Base-by-base conservation (phyloP, 2,329 filamentous ascomycete genomes). In the Paraphoma chrysanthemicola region DNA sequence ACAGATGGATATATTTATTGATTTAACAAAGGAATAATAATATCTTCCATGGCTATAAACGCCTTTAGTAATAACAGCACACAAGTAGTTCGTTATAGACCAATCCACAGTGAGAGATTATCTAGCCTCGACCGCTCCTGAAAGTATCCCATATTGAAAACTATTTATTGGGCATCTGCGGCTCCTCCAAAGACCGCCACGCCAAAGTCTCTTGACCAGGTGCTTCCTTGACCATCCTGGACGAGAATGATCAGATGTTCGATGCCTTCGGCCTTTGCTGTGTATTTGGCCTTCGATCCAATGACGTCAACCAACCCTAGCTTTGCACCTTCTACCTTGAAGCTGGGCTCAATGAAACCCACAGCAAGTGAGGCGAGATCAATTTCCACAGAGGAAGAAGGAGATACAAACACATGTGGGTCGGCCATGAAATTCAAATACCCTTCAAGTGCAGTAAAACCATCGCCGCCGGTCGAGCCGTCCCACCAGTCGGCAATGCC, bases 401-500 rank as follows among this genome's bases (percentile, higher is more conserved):
- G 72, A 2, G 57, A 49, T 1, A 74, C 74, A 33, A 72, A 75
- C 0, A 57, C 62, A 52, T 77, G 73, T 11, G 73, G 68, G 2
- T 75, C 72, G 14, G 72, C 72, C 72, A 75, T 73, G 58, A 73
- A 76, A 56, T 75, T 74, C 6, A 76, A 52, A 44, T 74, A 76
- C 1, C 73, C 72, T 48, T 76, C 73, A 4, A 76, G 62, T 1
- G 67, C 48, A 18, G 70, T 73, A 36, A 71, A 76, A 0, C 72
- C 74, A 2, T 65, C 67, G 1, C 72, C 72, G 5, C 70, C 70
- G 1, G 70, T 75, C 2, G 66, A 69, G 0, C 71, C 72, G 44
- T 73, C 72, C 72, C 72, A 76, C 73, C 73, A 75, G 53, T 75
- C 73, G 2, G 73, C 73, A 33, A 77, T 70, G 14, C 74, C 74